Evolutionary conservation across 1,284 basidiomycete genomes (phyloP).

Genomic region (Papiliotrema laurentii): DNA sequence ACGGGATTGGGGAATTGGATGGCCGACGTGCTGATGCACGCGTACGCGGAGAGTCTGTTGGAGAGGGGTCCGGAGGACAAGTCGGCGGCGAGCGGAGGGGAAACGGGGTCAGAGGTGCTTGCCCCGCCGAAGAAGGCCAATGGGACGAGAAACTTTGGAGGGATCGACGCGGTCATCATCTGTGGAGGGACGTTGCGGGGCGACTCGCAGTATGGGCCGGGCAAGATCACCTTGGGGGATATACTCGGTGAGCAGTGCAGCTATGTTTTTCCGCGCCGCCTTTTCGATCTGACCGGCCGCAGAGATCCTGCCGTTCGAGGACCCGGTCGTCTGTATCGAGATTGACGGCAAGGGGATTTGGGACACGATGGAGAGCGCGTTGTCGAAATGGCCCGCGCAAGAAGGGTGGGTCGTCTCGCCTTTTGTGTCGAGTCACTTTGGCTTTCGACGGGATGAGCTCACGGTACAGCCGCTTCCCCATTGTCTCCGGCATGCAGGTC

Average conservation of each 20-base stretch:
- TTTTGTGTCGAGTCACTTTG: too few species aligned
- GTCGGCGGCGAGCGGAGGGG: constrained; percentile 9
- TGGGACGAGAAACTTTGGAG: constrained; percentile 39
- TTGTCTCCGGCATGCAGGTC: constrained; percentile 78
- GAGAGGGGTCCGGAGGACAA: constrained; percentile 25
- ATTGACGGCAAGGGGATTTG: constrained; percentile 76
- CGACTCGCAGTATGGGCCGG: constrained; percentile 78
- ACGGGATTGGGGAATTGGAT: constrained; percentile 83
- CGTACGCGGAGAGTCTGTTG: constrained; percentile 71
- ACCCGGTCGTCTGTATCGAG: constrained; percentile 73
- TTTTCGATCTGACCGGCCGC: neutral
- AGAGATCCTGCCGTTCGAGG: constrained; percentile 86
- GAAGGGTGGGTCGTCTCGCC: constrained; percentile 68
- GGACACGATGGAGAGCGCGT: constrained; percentile 70
- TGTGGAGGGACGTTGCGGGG: constrained; percentile 84
- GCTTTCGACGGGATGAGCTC: neutral
- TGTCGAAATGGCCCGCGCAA: constrained; percentile 80
- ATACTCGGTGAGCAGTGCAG: constrained; percentile 33
- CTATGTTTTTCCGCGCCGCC: neutral
- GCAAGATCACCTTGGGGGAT: constrained; percentile 72
- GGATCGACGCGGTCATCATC: constrained; percentile 72
- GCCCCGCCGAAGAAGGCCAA: too few species aligned
- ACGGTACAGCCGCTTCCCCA: constrained; percentile 69
- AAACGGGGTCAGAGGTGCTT: too few species aligned
- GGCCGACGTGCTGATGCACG: constrained; percentile 76